A percentile compares a stretch with the other conserved stretches of the same genome.
Evolutionary conservation across 1,139 yeast species (phyloP).

Genomic region (Eremothecium coryli): DNA sequence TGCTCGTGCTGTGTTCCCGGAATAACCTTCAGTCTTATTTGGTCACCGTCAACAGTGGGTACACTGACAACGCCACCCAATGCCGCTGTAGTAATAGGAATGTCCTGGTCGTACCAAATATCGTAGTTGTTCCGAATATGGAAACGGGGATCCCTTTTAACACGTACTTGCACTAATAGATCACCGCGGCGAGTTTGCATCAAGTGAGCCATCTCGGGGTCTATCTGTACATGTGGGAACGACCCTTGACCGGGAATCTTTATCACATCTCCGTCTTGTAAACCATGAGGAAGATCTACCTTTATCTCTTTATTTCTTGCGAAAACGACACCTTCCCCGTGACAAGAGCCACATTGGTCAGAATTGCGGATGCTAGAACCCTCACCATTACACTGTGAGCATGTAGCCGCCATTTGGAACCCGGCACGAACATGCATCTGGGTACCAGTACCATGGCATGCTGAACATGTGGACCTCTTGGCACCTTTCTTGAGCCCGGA

Average conservation of each 20-base stretch:
- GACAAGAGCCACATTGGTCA: conserved; percentile 73
- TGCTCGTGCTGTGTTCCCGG: conserved; percentile 79
- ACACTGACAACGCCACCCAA: conserved; percentile 83
- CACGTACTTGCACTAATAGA: conserved; percentile 69
- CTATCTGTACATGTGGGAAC: conserved; percentile 65
- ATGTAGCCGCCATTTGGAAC: conserved; percentile 93
- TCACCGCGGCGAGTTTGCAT: conserved; percentile 73
- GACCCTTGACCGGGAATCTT: conserved; percentile 88
- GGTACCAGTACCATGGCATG: conserved; percentile 93
- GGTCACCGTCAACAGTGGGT: conserved; percentile 76
- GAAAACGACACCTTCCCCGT: conserved; percentile 72
- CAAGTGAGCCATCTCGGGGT: conserved; percentile 33
- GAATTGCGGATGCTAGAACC: conserved; percentile 67
- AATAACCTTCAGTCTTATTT: conserved; percentile 70
- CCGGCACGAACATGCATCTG: conserved; percentile 87
- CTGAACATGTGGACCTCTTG: conserved; percentile 66
- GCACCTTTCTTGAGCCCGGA: conserved; percentile 75
- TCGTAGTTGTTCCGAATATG: conserved; percentile 44
- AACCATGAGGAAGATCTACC: conserved; percentile 82
- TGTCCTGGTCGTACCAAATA: conserved; percentile 52
- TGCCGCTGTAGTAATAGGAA: conserved; percentile 93
- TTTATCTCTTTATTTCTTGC: conserved; percentile 59
- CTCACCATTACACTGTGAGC: conserved; percentile 77
- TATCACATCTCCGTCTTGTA: conserved; percentile 76
- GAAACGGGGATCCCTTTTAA: conserved; percentile 64